Conservation (phyloP, 257 asterid genomes). For the Petunia axillaris region DNA sequence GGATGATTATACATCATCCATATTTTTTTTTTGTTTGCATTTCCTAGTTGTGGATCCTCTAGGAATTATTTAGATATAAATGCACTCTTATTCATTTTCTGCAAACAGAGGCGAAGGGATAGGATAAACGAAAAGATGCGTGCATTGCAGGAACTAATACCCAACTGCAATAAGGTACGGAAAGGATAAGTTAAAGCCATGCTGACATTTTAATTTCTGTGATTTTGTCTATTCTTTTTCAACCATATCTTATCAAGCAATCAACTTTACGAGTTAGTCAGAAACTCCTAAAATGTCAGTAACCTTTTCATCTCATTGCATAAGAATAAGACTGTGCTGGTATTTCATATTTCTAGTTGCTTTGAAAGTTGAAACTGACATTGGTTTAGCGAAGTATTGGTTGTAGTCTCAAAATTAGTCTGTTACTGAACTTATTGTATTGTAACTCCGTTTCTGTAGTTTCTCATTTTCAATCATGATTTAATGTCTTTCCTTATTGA, state of each 20-base stretch:
- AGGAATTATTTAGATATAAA: not conserved
- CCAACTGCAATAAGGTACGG: constrained; percentile 94
- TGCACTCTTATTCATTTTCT: constrained; percentile 27
- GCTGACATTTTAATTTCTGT: constrained; percentile 21
- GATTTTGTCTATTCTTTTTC: not conserved
- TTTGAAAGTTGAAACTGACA: not conserved
- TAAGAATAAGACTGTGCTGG: not conserved
- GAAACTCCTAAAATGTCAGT: not conserved
- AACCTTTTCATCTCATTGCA: not conserved
- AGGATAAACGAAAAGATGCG: constrained; percentile 98
- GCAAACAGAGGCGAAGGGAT: constrained; percentile 85
- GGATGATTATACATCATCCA: not conserved
- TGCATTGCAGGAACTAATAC: constrained; percentile 94
- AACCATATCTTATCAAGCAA: not conserved
- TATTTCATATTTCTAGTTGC: constrained; percentile 4
- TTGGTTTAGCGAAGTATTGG: not conserved
- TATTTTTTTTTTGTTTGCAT: constrained; percentile 1
- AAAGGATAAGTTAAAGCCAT: constrained; percentile 22
- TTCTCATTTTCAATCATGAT: constrained; percentile 24
- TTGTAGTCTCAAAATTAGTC: not conserved
- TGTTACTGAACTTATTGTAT: not conserved
- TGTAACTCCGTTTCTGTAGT: not conserved
- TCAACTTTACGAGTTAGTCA: not conserved
- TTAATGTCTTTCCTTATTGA: constrained; percentile 16
- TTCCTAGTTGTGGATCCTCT: constrained; percentile 7